A percentile compares a stretch with the other conserved stretches of the same genome.
Conservation (phyloP, 768 basidiomycete species). For the Tephrocybe sp. region DNA sequence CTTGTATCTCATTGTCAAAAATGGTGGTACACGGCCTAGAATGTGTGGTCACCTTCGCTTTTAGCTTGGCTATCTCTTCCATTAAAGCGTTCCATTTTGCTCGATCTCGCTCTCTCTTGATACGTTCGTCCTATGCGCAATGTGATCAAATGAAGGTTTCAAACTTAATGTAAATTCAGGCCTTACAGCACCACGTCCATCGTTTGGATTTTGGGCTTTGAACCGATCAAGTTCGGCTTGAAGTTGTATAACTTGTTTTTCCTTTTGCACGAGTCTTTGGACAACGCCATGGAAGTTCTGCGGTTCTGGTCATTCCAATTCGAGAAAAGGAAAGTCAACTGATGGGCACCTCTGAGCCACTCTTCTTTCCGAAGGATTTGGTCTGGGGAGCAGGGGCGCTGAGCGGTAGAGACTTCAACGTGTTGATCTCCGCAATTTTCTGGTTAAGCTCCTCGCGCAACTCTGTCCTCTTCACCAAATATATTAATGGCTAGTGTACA, state of each 20-base stretch:
- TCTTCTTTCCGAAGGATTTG: slow-evolving; percentile 48
- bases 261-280: slow-evolving; percentile 79
- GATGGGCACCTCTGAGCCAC: slow-evolving; percentile 53
- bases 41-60: slow-evolving; percentile 56
- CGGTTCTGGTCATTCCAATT: not conserved
- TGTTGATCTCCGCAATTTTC: slow-evolving; percentile 66
- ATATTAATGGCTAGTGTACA: not conserved
- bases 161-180: not conserved
- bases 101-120: slow-evolving; percentile 72
- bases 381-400: slow-evolving; percentile 33
- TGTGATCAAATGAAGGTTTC: not conserved
- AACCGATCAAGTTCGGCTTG: slow-evolving; percentile 68
- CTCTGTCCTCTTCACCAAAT: slow-evolving; percentile 40
- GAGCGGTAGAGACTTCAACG: slow-evolving; percentile 52
- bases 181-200: slow-evolving; percentile 59
- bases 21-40: no score
- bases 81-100: slow-evolving; percentile 67
- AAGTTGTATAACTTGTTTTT: slow-evolving; percentile 77
- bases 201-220: slow-evolving; percentile 54
- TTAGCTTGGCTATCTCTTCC: slow-evolving; percentile 72
- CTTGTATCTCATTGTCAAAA: slow-evolving; percentile 32
- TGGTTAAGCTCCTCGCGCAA: slow-evolving; percentile 56
- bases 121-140: slow-evolving; percentile 58
- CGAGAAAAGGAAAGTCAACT: slow-evolving; percentile 2
- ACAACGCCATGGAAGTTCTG: slow-evolving; percentile 72